Conservation (phyloP, 257 asterid species). For the Ocimum tenuiflorum region DNA sequence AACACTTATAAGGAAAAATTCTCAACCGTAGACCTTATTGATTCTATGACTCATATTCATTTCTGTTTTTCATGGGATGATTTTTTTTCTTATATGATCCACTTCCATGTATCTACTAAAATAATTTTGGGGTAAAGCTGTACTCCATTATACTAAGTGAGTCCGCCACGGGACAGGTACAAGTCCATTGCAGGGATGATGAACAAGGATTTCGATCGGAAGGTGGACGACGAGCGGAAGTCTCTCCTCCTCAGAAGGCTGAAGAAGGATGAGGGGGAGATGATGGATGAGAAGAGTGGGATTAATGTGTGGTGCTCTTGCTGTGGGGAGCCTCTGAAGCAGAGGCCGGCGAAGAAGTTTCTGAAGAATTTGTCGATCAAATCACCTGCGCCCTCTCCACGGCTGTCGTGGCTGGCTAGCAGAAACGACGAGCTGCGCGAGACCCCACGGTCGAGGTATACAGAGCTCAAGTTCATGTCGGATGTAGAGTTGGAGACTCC, state of each 20-base stretch:
- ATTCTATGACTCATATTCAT: no score
- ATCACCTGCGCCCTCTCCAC: conserved; percentile 55
- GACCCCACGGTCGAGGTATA: conserved; percentile 41
- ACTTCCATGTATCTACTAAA: no score
- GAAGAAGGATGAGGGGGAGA: conserved; percentile 38
- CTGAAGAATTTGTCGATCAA: conserved; percentile 43
- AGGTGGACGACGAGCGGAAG: conserved; percentile 34
- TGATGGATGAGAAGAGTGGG: conserved; percentile 21
- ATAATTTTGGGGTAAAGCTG: no score
- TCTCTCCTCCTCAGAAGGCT: conserved; percentile 9
- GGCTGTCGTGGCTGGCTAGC: conserved; percentile 35
- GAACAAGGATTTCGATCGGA: conserved; percentile 47
- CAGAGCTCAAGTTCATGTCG: conserved; percentile 50
- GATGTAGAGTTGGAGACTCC: conserved; percentile 43
- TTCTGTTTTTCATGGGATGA: no score
- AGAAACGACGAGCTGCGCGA: conserved; percentile 46
- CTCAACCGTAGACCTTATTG: no score
- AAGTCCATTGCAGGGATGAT: conserved; percentile 65
- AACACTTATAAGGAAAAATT: no score
- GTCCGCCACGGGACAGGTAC: no score
- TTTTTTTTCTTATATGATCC: no score
- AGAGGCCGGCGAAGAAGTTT: conserved; percentile 34
- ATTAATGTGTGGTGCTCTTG: conserved; percentile 44
- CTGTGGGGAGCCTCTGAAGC: conserved; percentile 67
- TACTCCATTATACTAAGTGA: no score